A percentile compares a stretch with the other conserved stretches of the same genome.
Evolutionary conservation across 768 basidiomycete genomes (phyloP).

Genomic region (Tylopilus cervinicoccineus): DNA sequence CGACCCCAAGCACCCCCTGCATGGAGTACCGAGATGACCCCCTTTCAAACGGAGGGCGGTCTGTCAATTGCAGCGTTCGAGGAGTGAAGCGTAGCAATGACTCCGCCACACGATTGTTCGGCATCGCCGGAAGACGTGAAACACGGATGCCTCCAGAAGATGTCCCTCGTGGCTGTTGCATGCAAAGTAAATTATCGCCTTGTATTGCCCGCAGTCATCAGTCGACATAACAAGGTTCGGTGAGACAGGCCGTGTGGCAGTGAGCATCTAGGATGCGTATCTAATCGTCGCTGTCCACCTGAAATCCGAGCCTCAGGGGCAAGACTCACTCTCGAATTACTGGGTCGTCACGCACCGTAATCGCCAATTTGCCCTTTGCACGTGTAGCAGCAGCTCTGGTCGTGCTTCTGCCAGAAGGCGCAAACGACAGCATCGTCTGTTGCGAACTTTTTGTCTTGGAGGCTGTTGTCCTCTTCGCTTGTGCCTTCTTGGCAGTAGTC

Average conservation of each 20-base stretch:
- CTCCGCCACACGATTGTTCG: no score
- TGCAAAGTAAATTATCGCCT: not conserved
- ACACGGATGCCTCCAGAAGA: not conserved
- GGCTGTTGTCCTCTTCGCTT: conserved; percentile 44
- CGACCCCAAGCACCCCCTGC: no score
- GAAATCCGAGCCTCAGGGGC: not conserved
- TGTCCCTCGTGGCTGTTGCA: no score
- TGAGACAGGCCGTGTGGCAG: no score
- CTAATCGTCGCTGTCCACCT: conserved; percentile 31
- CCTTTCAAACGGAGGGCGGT: no score
- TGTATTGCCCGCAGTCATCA: not conserved
- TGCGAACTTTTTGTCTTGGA: conserved; percentile 31
- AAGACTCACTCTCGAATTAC: not conserved
- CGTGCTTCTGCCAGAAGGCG: conserved; percentile 51
- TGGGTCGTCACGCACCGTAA: conserved; percentile 30
- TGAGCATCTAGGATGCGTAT: not conserved
- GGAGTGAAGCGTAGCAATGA: no score
- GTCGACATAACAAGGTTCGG: no score
- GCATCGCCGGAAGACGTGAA: not conserved
- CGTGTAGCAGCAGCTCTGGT: conserved; percentile 67
- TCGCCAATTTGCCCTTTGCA: conserved; percentile 60
- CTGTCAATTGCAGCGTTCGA: no score
- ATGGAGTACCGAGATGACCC: no score
- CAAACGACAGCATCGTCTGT: conserved; percentile 55
- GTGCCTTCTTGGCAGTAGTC: conserved; percentile 46